Evolutionary conservation across 305 asterid genomes (phyloP).

Genomic region (Rubia balearica): DNA sequence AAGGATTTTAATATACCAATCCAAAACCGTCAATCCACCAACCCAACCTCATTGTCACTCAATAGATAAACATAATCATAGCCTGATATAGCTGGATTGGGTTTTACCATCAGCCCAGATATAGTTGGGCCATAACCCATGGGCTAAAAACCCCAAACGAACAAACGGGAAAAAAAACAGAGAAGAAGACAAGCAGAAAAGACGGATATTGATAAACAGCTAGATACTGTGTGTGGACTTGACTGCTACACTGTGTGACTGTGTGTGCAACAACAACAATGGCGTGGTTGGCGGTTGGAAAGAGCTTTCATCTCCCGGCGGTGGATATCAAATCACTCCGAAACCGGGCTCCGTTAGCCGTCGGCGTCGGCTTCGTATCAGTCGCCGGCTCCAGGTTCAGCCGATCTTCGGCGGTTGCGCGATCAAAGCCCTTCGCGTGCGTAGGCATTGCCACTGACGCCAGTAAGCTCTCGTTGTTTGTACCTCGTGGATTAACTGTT

Average conservation of each 20-base stretch:
- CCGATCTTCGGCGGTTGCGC: constrained; percentile 21
- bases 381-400: constrained; percentile 47
- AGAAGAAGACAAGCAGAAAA: not conserved
- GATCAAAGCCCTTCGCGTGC: constrained; percentile 34
- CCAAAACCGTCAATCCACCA: too few relatives aligned
- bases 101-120: not conserved
- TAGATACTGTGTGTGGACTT: too few relatives aligned
- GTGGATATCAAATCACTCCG: constrained; percentile 48
- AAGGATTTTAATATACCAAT: too few relatives aligned
- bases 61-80: too few relatives aligned
- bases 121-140: too few relatives aligned
- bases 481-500: not conserved
- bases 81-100: too few relatives aligned
- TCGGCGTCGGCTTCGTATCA: constrained; percentile 49
- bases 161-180: not conserved
- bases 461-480: constrained; percentile 21
- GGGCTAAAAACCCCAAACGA: not conserved
- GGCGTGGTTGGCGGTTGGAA: constrained; percentile 78
- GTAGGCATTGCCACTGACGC: constrained; percentile 30
- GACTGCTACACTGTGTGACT: not conserved
- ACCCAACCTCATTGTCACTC: too few relatives aligned
- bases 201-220: not conserved
- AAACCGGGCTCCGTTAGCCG: constrained; percentile 40
- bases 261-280: constrained; percentile 17
- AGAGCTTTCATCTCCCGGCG: constrained; percentile 59